These are phyloP conservation scores for Fusarium denticulatum DNA, from an alignment of 2,329 filamentous ascomycete species.

Conservation along the genomic window DNA sequence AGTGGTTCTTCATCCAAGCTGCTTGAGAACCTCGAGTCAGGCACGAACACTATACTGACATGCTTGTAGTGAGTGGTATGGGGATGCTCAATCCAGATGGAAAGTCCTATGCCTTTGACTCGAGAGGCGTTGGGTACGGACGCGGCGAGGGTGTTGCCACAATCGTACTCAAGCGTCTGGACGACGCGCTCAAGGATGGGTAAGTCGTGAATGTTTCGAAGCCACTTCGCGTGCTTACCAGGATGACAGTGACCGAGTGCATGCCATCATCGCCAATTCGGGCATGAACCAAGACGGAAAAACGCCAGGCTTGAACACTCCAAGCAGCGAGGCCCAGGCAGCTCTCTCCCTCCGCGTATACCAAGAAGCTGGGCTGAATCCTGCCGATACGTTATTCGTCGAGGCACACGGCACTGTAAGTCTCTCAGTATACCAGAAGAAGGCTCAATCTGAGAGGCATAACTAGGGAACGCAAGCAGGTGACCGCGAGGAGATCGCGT, in stretches of 20 bases:
- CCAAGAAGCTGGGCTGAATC: slow-evolving; percentile 1
- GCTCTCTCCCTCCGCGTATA: slow-evolving; percentile 1
- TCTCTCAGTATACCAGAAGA: accelerated
- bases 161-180: not conserved
- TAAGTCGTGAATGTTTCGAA: not conserved
- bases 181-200: not conserved
- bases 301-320: slow-evolving; percentile 1
- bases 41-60: accelerated
- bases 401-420: slow-evolving; percentile 6
- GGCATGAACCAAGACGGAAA: slow-evolving; percentile 12
- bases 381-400: not conserved
- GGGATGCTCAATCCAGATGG: slow-evolving; percentile 10
- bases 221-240: not conserved
- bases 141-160: slow-evolving; percentile 2
- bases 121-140: slow-evolving; percentile 1
- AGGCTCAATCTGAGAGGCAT: not conserved
- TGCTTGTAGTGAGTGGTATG: not conserved
- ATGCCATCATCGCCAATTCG: slow-evolving; percentile 3
- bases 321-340: not conserved
- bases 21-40: accelerated
- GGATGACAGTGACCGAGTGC: not conserved
- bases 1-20: accelerated
- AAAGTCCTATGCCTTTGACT: slow-evolving; percentile 2
- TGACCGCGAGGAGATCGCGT: slow-evolving; percentile 1
- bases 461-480: slow-evolving; percentile 3